phyloP scores from a whole-genome alignment of 192 early-diverging fungal species.

The Ambispora gerdemannii region DNA sequence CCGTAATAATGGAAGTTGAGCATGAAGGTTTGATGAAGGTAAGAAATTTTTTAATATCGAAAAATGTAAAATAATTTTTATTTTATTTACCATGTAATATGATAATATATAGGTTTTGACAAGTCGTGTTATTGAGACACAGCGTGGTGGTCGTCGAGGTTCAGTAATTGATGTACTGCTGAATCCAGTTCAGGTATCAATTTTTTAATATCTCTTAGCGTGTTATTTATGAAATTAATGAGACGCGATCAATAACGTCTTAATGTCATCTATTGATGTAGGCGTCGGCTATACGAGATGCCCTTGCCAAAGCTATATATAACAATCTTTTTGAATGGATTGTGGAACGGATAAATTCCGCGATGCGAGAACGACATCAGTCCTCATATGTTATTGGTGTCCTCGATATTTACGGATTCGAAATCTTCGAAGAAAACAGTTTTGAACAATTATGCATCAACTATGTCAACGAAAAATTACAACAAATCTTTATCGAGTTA shows the following conservation, averaged over 20 bases:
- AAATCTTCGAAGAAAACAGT: conserved; percentile 92
- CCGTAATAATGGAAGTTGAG: conserved; percentile 67
- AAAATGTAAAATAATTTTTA: neutral
- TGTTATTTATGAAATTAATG: too few relatives aligned
- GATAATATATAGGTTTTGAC: conserved; percentile 47
- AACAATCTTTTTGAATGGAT: conserved; percentile 98
- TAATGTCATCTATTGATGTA: too few relatives aligned
- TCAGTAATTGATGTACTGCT: conserved; percentile 84
- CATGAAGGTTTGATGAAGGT: conserved; percentile 56
- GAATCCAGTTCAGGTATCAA: conserved; percentile 70
- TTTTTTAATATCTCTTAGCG: neutral
- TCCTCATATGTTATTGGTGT: conserved; percentile 81
- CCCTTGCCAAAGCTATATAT: conserved; percentile 91
- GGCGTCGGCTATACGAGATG: conserved; percentile 86
- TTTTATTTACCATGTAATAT: neutral
- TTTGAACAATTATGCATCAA: conserved; percentile 99
- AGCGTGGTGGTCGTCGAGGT: conserved; percentile 70
- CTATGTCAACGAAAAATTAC: conserved; percentile 95
- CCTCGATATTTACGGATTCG: conserved; percentile 98
- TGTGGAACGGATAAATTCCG: conserved; percentile 85
- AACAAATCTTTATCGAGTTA: conserved; percentile 98
- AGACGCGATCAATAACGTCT: too few relatives aligned
- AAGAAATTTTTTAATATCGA: neutral
- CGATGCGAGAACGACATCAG: conserved; percentile 65
- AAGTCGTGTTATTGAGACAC: conserved; percentile 69